phyloP scores from a whole-genome alignment of 2,329 filamentous ascomycete species.

The Penicillium carneum region DNA sequence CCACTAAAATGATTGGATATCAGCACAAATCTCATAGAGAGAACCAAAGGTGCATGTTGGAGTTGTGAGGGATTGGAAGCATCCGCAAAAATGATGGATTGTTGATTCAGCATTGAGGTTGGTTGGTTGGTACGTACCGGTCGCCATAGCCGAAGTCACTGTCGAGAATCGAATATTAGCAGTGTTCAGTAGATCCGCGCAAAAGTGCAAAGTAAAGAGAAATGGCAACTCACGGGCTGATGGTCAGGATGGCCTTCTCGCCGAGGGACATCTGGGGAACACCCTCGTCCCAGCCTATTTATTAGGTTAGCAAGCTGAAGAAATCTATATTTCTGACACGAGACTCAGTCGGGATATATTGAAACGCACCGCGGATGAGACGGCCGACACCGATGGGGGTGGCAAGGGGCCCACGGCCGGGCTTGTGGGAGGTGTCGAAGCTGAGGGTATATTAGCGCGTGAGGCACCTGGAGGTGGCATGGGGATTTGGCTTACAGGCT shows the following conservation, averaged over 20 bases:
- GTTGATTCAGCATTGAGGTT: neutral
- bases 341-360: neutral
- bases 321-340: neutral
- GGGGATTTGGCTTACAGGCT: constrained; percentile 65
- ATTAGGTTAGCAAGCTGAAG: neutral
- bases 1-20: constrained; percentile 60
- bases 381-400: constrained; percentile 80
- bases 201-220: neutral
- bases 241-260: constrained; percentile 86
- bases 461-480: neutral
- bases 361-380: constrained; percentile 79
- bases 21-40: neutral
- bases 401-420: constrained; percentile 75
- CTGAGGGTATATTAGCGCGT: constrained; percentile 55
- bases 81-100: neutral
- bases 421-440: constrained; percentile 80
- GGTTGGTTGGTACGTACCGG: constrained; percentile 42
- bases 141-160: constrained; percentile 53
- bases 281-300: constrained; percentile 78
- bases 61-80: neutral
- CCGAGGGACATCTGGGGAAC: constrained; percentile 86
- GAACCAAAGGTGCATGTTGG: neutral
- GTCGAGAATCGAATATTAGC: constrained; percentile 17
- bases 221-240: constrained; percentile 68
- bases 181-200: constrained; percentile 1